Evolutionary conservation across 116 monocot genomes (phyloP).

Genomic region (Thalassia testudinum): DNA sequence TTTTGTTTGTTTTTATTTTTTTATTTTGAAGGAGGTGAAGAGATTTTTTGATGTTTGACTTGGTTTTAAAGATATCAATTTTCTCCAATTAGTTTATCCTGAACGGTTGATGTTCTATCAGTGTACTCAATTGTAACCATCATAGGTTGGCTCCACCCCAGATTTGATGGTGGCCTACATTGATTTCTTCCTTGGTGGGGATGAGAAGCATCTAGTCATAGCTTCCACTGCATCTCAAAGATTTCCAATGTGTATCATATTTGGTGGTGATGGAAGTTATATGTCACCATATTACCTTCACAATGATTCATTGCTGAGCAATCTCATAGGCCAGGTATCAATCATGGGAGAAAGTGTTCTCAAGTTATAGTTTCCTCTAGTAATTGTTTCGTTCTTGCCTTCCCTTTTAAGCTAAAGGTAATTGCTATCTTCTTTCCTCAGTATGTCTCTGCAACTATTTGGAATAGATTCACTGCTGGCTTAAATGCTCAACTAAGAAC

Average conservation of each 20-base stretch:
- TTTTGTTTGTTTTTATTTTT: too few species aligned
- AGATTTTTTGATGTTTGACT: too few species aligned
- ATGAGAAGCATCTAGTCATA: constrained; percentile 71
- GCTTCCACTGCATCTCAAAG: constrained; percentile 43
- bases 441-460: constrained; percentile 68
- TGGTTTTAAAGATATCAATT: too few species aligned
- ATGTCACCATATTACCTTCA: constrained; percentile 90
- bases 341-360: not conserved
- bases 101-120: too few species aligned
- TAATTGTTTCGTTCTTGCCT: not conserved
- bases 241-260: constrained; percentile 85
- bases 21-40: too few species aligned
- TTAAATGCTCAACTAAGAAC: constrained; percentile 81
- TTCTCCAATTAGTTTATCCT: too few species aligned
- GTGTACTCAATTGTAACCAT: not conserved
- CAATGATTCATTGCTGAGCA: constrained; percentile 63
- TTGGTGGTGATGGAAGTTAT: constrained; percentile 94
- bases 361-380: not conserved
- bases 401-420: not conserved
- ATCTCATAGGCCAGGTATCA: constrained; percentile 80
- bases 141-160: constrained; percentile 83
- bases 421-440: constrained; percentile 14
- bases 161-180: constrained; percentile 93
- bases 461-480: constrained; percentile 76
- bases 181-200: constrained; percentile 94